Evolutionary conservation across 495 filamentous ascomycete genomes (phyloP).

Genomic region (Neurospora discreta): DNA sequence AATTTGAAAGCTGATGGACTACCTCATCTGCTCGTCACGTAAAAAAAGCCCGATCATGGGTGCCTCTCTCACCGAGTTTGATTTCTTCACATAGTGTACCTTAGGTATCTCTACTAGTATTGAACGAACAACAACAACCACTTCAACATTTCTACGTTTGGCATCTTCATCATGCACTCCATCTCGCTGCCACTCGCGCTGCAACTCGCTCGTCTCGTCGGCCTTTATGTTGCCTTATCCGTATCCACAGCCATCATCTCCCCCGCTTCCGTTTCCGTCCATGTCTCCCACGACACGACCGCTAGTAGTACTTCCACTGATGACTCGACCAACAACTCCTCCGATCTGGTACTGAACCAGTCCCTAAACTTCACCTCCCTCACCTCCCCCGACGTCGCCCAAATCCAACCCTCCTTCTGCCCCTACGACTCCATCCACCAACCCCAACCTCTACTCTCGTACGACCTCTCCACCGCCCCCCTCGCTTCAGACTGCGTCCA

Average conservation of each 20-base stretch:
- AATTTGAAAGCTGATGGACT: background rate
- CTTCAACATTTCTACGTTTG: background rate
- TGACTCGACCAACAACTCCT: background rate
- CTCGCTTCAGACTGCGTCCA: background rate
- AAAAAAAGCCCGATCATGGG: background rate
- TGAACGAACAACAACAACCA: background rate
- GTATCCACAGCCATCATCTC: background rate
- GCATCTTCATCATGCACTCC: background rate
- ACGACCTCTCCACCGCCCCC: background rate
- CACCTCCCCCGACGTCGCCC: background rate
- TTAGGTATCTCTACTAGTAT: background rate
- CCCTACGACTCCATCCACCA: background rate
- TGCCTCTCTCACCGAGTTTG: background rate
- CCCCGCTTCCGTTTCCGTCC: background rate
- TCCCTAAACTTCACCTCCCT: background rate
- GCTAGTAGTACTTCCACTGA: too few species aligned
- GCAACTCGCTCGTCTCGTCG: background rate
- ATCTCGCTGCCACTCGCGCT: background rate
- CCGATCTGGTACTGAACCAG: background rate
- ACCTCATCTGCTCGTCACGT: background rate
- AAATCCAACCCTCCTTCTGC: background rate
- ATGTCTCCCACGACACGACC: background rate
- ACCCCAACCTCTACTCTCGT: background rate
- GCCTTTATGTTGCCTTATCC: background rate
- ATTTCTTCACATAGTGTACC: background rate